Conservation (phyloP, 176 grass and related monocot species). For the Bothriochloa decipiens region DNA sequence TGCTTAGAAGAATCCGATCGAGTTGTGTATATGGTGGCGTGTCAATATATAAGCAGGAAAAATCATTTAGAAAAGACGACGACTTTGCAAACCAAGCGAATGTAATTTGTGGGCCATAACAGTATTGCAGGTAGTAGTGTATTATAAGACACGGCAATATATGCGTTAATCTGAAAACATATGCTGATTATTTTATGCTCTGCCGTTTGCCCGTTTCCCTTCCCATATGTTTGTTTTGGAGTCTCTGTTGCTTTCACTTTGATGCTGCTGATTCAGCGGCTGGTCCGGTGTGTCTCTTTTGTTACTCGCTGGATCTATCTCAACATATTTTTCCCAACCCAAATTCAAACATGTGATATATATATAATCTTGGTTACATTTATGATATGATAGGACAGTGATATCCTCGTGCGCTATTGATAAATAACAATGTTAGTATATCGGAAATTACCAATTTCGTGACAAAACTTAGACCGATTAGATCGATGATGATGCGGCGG, state of each 20-base stretch:
- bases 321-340: neutral
- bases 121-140: neutral
- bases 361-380: neutral
- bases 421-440: neutral
- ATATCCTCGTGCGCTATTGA: neutral
- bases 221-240: slow-evolving; percentile 6
- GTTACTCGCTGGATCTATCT: neutral
- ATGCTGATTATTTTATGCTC: neutral
- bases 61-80: neutral
- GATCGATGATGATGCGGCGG: neutral
- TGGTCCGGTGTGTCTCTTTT: neutral
- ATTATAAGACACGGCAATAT: neutral
- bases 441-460: neutral
- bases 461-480: neutral
- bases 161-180: neutral
- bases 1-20: neutral
- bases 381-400: neutral
- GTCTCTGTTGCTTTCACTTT: slow-evolving; percentile 9
- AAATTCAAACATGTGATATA: neutral
- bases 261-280: slow-evolving; percentile 5
- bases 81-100: neutral
- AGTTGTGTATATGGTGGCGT: neutral
- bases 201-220: neutral
- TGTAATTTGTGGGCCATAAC: neutral
- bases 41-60: neutral